A percentile compares a stretch with the other conserved stretches of the same genome.
Conservation (phyloP, 2,329 filamentous ascomycete species). For the Claviceps sp. region DNA sequence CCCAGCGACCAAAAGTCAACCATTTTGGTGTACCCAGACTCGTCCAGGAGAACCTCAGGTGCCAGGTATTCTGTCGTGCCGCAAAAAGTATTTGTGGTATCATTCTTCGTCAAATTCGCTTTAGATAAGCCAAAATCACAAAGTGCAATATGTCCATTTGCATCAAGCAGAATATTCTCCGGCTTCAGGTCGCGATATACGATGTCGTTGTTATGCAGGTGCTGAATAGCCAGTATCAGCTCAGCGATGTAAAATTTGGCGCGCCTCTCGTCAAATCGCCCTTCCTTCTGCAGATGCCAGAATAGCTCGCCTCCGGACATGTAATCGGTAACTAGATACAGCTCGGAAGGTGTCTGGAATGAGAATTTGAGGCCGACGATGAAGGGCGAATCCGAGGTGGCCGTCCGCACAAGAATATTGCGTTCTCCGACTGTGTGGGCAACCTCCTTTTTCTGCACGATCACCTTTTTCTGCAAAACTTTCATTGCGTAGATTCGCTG, state of each 20-base stretch:
- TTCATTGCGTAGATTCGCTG: constrained; percentile 98
- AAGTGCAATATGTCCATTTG: constrained; percentile 92
- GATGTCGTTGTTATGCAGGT: constrained; percentile 92
- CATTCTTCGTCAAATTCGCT: constrained; percentile 91
- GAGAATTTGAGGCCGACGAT: constrained; percentile 98
- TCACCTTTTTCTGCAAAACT: constrained; percentile 97
- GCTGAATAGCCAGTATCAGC: constrained; percentile 85
- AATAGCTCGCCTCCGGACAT: constrained; percentile 98
- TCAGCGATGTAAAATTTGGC: constrained; percentile 99
- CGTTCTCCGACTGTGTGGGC: constrained; percentile 93
- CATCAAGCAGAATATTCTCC: constrained; percentile 92
- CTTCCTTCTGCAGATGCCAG: constrained; percentile 97
- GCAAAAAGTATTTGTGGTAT: constrained; percentile 97
- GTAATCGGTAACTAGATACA: constrained; percentile 98
- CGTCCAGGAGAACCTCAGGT: constrained; percentile 86
- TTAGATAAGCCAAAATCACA: constrained; percentile 98
- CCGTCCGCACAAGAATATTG: constrained; percentile 92
- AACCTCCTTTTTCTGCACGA: constrained; percentile 99
- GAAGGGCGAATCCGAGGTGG: constrained; percentile 89
- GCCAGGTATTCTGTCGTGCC: constrained; percentile 96
- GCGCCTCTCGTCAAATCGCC: constrained; percentile 83
- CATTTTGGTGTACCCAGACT: constrained; percentile 98
- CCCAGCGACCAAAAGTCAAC: constrained; percentile 99
- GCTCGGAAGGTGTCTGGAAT: constrained; percentile 91
- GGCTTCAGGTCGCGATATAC: constrained; percentile 96